Evolutionary conservation across 2,329 filamentous ascomycete genomes (phyloP).

Genomic region (Phialocephala sp.): DNA sequence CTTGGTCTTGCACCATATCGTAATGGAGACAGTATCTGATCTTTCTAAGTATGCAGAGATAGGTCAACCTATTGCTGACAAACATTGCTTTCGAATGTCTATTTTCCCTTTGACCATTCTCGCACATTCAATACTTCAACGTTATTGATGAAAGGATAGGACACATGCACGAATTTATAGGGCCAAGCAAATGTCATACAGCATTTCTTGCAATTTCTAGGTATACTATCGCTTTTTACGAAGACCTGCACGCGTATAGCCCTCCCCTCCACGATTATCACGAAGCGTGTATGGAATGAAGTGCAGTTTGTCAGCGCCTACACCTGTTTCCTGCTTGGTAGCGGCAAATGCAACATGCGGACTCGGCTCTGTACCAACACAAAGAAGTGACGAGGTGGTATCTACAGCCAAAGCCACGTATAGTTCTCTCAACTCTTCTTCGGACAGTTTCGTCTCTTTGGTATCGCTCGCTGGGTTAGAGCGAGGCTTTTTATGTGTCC

Average conservation of each 20-base stretch:
- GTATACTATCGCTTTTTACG: conserved; percentile 26
- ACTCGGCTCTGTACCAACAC: conserved; percentile 14
- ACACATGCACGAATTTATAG: too few species aligned
- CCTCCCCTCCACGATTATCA: conserved; percentile 59
- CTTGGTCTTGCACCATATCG: not conserved
- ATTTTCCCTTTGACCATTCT: too few species aligned
- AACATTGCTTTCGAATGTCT: too few species aligned
- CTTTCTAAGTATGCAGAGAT: not conserved
- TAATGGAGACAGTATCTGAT: not conserved
- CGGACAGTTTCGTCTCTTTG: conserved; percentile 24
- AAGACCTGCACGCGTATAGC: conserved; percentile 42
- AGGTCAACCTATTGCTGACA: too few species aligned
- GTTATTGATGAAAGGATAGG: too few species aligned
- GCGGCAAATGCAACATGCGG: conserved; percentile 14
- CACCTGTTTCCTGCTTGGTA: conserved; percentile 19
- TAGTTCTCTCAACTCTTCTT: conserved; percentile 28
- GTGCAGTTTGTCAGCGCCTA: conserved; percentile 45
- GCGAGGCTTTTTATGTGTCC: conserved; percentile 56
- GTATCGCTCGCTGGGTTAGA: conserved; percentile 28
- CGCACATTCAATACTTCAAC: too few species aligned
- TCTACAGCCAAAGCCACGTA: conserved; percentile 32
- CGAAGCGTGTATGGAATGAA: conserved; percentile 62
- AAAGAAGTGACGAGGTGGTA: conserved; percentile 29
- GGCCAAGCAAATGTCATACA: too few species aligned
- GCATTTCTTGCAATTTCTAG: too few species aligned